Conservation (phyloP, 2,329 filamentous ascomycete species). For the Ilyonectria robusta region DNA sequence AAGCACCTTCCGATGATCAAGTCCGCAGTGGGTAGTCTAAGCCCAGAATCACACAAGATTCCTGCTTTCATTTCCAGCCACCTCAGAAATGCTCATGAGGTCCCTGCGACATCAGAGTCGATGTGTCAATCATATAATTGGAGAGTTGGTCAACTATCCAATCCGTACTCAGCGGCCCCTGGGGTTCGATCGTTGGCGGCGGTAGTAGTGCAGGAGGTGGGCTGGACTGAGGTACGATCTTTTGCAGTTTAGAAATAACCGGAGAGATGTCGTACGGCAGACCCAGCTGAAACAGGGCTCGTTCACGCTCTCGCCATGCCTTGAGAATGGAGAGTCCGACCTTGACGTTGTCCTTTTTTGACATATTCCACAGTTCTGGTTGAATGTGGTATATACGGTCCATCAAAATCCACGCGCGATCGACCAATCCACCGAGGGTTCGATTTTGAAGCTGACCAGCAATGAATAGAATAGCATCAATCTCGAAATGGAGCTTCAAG, state of each 20-base stretch:
- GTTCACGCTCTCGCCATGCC: slow-evolving; percentile 27
- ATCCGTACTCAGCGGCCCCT: not conserved
- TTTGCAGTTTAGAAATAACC: slow-evolving; percentile 1
- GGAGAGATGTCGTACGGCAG: slow-evolving; percentile 10
- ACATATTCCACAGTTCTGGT: slow-evolving; percentile 25
- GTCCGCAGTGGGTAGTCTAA: too few relatives aligned
- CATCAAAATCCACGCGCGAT: slow-evolving; percentile 21
- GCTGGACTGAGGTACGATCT: slow-evolving; percentile 3
- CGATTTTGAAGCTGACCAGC: slow-evolving; percentile 21
- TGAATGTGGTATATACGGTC: slow-evolving; percentile 21
- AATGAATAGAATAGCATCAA: slow-evolving; percentile 24
- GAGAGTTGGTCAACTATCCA: not conserved
- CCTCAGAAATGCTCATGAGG: not conserved
- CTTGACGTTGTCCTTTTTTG: slow-evolving; percentile 5
- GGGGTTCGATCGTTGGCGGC: not conserved
- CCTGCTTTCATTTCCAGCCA: not conserved
- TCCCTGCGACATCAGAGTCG: not conserved
- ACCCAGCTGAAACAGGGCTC: slow-evolving; percentile 1
- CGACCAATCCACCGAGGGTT: slow-evolving; percentile 14
- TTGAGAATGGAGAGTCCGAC: slow-evolving; percentile 11
- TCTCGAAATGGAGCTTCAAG: slow-evolving; percentile 25
- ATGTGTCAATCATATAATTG: not conserved
- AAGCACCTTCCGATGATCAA: too few relatives aligned
- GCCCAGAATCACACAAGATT: too few relatives aligned
- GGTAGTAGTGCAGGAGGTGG: slow-evolving; percentile 13